Base-by-base conservation (phyloP, 2,329 filamentous ascomycete species). In the Penicillium sp. region DNA sequence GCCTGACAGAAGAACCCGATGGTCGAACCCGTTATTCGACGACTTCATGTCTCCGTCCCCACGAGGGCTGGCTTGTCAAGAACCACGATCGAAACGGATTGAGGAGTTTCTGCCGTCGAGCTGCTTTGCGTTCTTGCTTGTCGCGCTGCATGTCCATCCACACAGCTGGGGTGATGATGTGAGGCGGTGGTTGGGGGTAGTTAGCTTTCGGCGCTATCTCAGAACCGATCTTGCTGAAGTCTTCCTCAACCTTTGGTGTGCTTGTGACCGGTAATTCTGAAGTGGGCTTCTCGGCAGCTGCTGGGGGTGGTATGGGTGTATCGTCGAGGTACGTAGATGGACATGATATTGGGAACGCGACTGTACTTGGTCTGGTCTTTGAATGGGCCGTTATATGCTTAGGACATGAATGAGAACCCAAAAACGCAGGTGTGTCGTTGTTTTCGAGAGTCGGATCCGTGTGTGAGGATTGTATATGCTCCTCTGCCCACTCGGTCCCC, bases 71-170 rank as follows among this genome's bases (percentile, higher is more conserved):
- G 13, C 29, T 41, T 15, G 24, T 31, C 31, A 42, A 17, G 21
- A 50, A 37, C 48, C 48, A 50, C 19, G 43, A 50, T 8, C 43
- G 48, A 31, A 46, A 46, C 2, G 48, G 43, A 10, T n/a, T 19
- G 2, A 50, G 15, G 2, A 50, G 17, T 21, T 8, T 46, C 7
- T 46, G 31, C 2, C 37, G 48, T 24, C 43, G 48, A 17, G 48
- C 38, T 46, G 37, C 43, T n/a, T 47, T 50, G 24, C 19, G 37
- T 28, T 50, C 43, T 15, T 21, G 31, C 24, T 47, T 26, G 1
- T 26, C 13, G 12, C 37, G 43, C n/a, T 46, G 43, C 37, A 46
- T 46, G 8, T 47, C 35, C 48, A 46, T 50, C 34, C 43, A 50
- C 10, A 42, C 43, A n/a, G 32, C 34, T 9, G 48, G 48, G 10